A percentile compares a stretch with the other conserved stretches of the same genome.
Evolutionary conservation across 2,329 filamentous ascomycete species (phyloP).

Genomic region (Byssothecium circinans): DNA sequence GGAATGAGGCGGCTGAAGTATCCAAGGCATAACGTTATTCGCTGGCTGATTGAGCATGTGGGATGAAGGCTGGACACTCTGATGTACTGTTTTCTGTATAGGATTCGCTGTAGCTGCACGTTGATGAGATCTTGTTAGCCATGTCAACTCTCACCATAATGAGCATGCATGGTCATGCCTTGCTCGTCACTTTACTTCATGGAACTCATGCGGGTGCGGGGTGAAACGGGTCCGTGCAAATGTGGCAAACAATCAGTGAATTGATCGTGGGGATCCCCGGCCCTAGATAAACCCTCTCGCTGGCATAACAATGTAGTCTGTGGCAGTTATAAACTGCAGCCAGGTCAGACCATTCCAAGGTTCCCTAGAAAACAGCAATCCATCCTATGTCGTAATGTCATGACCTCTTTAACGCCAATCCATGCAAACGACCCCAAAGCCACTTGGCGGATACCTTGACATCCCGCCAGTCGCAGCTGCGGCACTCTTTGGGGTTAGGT

Average conservation of each 20-base stretch:
- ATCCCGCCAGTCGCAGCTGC: slow-evolving; percentile 36
- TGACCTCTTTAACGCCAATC: slow-evolving; percentile 38
- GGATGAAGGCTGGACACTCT: no score
- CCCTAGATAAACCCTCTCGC: background rate
- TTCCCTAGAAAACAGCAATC: slow-evolving; percentile 9
- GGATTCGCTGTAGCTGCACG: no score
- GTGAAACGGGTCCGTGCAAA: background rate
- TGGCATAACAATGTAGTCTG: background rate
- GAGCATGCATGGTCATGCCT: no score
- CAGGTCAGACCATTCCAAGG: background rate
- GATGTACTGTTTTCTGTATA: no score
- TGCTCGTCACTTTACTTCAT: no score
- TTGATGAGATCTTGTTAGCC: no score
- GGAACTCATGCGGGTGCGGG: background rate
- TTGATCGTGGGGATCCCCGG: no score
- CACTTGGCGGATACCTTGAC: slow-evolving; percentile 35
- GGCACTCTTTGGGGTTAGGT: slow-evolving; percentile 25
- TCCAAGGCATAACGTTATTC: no score
- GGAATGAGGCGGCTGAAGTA: no score
- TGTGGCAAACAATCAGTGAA: no score
- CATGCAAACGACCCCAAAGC: slow-evolving; percentile 36
- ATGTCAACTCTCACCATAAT: no score
- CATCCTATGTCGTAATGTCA: slow-evolving; percentile 16
- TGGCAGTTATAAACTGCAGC: background rate
- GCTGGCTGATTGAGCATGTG: no score